Conservation (phyloP, 2,329 filamentous ascomycete species). For the Sporothrix luriei region DNA sequence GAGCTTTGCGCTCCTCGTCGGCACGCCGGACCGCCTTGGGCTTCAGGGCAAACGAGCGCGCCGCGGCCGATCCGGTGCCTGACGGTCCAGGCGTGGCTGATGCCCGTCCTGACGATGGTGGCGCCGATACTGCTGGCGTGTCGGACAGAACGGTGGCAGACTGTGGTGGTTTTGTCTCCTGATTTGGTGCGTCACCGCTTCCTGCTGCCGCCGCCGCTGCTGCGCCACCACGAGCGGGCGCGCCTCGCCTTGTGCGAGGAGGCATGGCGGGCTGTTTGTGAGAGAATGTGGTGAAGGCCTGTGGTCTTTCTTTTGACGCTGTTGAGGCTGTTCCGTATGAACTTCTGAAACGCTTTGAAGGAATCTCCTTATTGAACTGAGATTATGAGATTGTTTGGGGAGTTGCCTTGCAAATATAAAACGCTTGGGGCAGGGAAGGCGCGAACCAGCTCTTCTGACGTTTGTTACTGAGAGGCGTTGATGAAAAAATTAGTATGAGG, state of each 20-base stretch:
- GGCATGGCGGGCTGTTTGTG: conserved; percentile 28
- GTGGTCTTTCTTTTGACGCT: neutral
- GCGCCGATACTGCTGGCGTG: conserved; percentile 27
- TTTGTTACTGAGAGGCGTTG: neutral
- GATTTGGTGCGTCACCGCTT: conserved; percentile 9
- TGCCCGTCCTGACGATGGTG: conserved; percentile 17
- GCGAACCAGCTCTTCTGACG: conserved; percentile 10
- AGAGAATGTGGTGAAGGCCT: neutral
- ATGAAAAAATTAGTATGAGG: conserved; percentile 27
- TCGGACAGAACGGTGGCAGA: neutral
- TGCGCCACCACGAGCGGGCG: conserved; percentile 29
- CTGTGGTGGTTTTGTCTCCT: conserved; percentile 10
- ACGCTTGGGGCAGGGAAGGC: conserved; percentile 3
- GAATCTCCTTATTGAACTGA: neutral
- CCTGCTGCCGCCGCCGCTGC: conserved; percentile 23
- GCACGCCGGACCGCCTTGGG: conserved; percentile 44
- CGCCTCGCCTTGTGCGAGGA: conserved; percentile 33
- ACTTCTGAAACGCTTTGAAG: neutral
- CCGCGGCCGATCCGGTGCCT: neutral
- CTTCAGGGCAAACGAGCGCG: conserved; percentile 39
- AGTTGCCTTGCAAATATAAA: conserved; percentile 9
- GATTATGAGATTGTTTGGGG: neutral
- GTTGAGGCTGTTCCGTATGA: neutral
- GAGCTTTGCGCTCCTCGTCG: conserved; percentile 44
- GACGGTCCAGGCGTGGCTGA: conserved; percentile 11